Evolutionary conservation across 176 grass and related monocot genomes (phyloP), one percentile per base, ranked within the genome.

Genomic region (Chloris gayana): DNA sequence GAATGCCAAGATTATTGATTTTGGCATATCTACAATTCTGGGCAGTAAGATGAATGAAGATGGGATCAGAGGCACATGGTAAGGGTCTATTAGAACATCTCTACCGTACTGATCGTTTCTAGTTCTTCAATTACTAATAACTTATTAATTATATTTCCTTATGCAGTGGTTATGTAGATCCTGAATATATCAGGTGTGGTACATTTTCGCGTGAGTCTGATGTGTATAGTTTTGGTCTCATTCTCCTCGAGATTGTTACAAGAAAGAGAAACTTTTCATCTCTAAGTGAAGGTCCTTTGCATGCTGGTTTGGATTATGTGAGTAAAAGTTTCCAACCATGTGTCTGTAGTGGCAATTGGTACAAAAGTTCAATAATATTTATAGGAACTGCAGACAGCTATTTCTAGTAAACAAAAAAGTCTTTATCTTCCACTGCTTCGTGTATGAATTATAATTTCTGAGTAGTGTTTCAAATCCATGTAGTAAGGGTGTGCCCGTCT

Each of bases 1-100:
- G 80, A 82, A 82, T 25, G 57, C 80, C 17, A 82, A 82, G 69
- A 84, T 84, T 22, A 68, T 63, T 31, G 72, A 68, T 68, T 76
- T 76, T 45, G 82, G 72, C 14, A 14, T 76, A 63, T 38, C 80
- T 1, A 37, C 1, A 74, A 82, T 72, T 33, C 15, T 73, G 18
- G 39, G 53, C 22, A 21, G 31, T 37, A 35, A 15, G 1, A 66
- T 10, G 19, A 17, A 38, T 24, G 34, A 38, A 12, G 17, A 67
- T 5, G 19, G 34, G 19, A 67, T 45, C 58, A 63, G 6, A 45
- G 81, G 72, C 58, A 75, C 72, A 46, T 13, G 33, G 72, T 83
- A 67, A 68, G 81, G 29, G 7, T 14, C 21, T 24, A 72, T 15
- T 10, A 31, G 64, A 11, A 66, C 64, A 66, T 14, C 0, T 14